Base-by-base conservation (phyloP, 148 eudicot genomes). In the Rhododendron griersonianum region DNA sequence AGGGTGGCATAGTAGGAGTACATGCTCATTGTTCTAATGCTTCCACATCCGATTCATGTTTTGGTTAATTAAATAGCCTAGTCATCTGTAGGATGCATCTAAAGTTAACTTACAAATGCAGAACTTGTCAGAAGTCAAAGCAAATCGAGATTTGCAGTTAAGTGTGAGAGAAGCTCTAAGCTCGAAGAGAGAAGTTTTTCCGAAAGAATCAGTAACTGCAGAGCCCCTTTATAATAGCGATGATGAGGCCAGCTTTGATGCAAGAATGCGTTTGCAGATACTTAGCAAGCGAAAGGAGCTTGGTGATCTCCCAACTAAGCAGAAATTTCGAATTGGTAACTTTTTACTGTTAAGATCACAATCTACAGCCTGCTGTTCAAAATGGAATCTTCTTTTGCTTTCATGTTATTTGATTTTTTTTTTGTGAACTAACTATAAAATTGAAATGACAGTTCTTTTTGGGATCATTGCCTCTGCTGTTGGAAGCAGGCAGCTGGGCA, bases 251-350 rank as follows among this genome's bases (percentile, higher is more conserved):
- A 92, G 88, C 87, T 97, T 97, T 90, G 98, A 97, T 87, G 93
- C 91, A 44, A 90, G 95, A 79, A 97, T 97, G 98, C 99, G 99
- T 41, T 93, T 89, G 78, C 94, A 94, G 90, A 93, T 95, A 88
- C 92, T 95, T 67, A 93, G 67, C 84, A 97, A 87, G 88, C 90
- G 96, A 82, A 90, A 81, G 86, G 98, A 94, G 86, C 89, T 93
- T 63, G 99, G 96, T 81, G 96, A 92, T 90, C 75, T 84, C 84
- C 92, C 95, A 71, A 55, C 92, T 44, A 93, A 92, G 89, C 84
- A 93, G 86, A 94, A 91, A 85, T 67, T 86, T 71, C 92, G 59
- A 18, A 90, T 59, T 30, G 98, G 98, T 96, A 91, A 91, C 33
- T 82, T 13, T 23, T 82, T 63, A 28, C 3, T 55, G 59, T 57